Percentiles rank a stretch among this genome's conserved stretches.
Evolutionary conservation across 1,139 yeast genomes (phyloP).

Genomic region (Saccharomyces hybrid): DNA sequence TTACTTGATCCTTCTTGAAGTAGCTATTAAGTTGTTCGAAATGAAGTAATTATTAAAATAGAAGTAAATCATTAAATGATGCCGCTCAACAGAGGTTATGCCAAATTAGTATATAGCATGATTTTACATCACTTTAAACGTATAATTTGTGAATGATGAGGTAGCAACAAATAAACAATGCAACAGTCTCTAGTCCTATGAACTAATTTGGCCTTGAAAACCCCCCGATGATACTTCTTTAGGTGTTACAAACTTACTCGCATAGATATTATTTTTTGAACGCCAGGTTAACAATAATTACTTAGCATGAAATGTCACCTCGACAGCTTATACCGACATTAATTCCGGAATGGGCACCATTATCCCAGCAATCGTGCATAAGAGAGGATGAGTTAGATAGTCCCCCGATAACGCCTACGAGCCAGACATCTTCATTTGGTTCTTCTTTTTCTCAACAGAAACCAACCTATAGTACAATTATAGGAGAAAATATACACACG

Average conservation of each 20-base stretch:
- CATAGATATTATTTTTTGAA: neutral
- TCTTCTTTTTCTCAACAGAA: conserved; percentile 6
- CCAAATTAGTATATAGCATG: neutral
- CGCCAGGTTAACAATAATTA: neutral
- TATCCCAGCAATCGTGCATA: neutral
- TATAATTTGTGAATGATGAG: neutral
- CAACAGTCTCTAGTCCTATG: neutral
- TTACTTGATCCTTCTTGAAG: neutral
- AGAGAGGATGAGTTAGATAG: neutral
- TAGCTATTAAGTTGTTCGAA: neutral
- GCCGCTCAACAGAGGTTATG: neutral
- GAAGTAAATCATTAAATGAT: neutral
- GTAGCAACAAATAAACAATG: neutral
- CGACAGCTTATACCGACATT: neutral
- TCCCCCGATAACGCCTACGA: conserved; percentile 1
- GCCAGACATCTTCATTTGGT: conserved; percentile 6
- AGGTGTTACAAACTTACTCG: neutral
- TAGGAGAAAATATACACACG: conserved; percentile 8
- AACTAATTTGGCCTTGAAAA: neutral
- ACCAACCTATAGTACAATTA: conserved; percentile 11
- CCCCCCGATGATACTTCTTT: neutral
- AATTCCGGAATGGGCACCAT: neutral
- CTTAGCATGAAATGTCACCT: neutral
- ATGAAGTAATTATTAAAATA: neutral
- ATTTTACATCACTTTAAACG: neutral